phyloP scores from a whole-genome alignment of 139 green algal species.

The Parachlorella kessleri region DNA sequence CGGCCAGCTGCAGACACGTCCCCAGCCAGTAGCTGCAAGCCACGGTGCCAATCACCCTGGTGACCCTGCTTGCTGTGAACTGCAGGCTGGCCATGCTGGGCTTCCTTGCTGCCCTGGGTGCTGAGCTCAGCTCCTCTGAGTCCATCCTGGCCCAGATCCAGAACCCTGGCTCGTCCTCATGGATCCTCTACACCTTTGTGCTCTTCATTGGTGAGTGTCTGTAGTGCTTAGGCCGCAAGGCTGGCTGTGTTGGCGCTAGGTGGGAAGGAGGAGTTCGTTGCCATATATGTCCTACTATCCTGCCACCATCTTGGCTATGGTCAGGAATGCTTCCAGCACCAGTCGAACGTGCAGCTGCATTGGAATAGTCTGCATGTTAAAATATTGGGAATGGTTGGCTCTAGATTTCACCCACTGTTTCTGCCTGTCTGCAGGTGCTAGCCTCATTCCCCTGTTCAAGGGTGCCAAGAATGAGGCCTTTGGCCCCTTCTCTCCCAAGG shows the following conservation, averaged over 20 bases:
- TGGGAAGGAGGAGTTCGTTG: neutral
- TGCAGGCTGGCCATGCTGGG: conserved; percentile 66
- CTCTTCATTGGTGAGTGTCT: conserved; percentile 45
- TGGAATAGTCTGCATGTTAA: no score
- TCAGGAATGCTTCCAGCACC: no score
- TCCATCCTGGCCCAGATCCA: conserved; percentile 55
- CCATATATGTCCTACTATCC: neutral
- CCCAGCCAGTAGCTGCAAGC: neutral
- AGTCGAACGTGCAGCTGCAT: no score
- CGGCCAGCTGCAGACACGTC: neutral
- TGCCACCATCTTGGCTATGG: no score
- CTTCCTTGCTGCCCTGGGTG: conserved; percentile 61
- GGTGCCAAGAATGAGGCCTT: conserved; percentile 29
- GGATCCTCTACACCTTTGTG: conserved; percentile 30
- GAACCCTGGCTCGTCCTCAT: conserved; percentile 3
- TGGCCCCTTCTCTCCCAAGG: conserved; percentile 36
- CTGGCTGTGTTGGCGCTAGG: neutral
- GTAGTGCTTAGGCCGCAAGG: neutral
- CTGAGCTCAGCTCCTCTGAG: conserved; percentile 55
- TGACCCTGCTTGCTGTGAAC: neutral
- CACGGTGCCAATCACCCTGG: neutral
- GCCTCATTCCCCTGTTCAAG: neutral
- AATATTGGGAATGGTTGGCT: neutral
- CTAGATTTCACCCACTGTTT: neutral
- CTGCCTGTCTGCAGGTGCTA: neutral